Base-by-base conservation (phyloP, 2,329 filamentous ascomycete genomes). In the Fusarium sp. region DNA sequence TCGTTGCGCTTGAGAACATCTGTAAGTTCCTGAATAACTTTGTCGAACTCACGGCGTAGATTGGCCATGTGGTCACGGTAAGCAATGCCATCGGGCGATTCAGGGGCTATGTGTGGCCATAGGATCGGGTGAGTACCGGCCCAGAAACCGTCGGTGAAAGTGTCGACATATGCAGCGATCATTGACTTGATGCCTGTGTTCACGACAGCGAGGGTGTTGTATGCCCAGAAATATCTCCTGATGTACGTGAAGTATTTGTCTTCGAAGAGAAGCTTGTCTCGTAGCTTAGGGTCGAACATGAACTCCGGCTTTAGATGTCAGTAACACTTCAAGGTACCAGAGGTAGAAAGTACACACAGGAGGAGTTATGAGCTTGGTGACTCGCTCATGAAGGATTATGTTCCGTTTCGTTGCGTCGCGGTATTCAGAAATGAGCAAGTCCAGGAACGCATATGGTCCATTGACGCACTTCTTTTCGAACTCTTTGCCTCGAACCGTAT, bases 181-280 rank as follows among this genome's bases (percentile, higher is more conserved):
- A 88, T 88, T 28, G 83, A 80, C 66, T 85, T 84, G 72, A 89
- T 87, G 62, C 82, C 83, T 47, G 86, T 84, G 68, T 87, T 88
- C 68, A 89, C 83, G 32, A 86, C 84, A 34, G 85, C 86, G 5
- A 88, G 81, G 4, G 86, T 86, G 74, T 88, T 87, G 69, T 84
- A 88, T 1, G 85, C 86, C 83, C 86, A 89, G 71, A 89, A 89
- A 69, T 89, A 89, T 17, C 86, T 82, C 1, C 86, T 80, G 17
- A 86, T 87, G 76, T 86, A 88, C 2, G 86, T 89, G 69, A 88
- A 89, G 54, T 86, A 76, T 51, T 82, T 80, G 70, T 89, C 87
- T 73, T 89, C 87, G 67, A 89, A 89, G 2, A 89, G 79, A 0
- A 88, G 80, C 65, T 83, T 83, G 74, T 88, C 86, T 14, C 87